Evolutionary conservation across 306 rosid species (phyloP).

Genomic region (Hylodesmum podocarpum): DNA sequence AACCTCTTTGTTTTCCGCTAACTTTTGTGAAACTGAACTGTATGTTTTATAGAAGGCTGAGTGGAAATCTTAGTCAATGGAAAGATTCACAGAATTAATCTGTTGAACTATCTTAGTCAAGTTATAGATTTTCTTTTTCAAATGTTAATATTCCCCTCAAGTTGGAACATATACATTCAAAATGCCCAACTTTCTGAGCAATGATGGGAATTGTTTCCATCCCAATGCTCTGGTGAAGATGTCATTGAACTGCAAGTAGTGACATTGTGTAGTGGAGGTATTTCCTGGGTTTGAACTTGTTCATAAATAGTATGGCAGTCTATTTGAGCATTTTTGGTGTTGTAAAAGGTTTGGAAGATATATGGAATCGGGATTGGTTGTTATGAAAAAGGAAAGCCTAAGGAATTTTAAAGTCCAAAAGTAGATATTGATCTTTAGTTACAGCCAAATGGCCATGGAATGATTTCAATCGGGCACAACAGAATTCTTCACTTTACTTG

Average conservation of each 20-base stretch:
- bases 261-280: neutral
- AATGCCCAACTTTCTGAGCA: neutral
- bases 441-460: neutral
- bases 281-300: neutral
- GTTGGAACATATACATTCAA: neutral
- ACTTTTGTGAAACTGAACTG: neutral
- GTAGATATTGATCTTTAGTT: neutral
- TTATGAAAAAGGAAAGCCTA: neutral
- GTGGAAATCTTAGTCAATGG: neutral
- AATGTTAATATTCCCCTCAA: neutral
- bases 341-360: neutral
- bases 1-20: neutral
- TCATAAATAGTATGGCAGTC: neutral
- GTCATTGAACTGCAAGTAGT: neutral
- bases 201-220: constrained; percentile 4
- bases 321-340: neutral
- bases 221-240: neutral
- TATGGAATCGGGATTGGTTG: neutral
- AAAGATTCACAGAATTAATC: neutral
- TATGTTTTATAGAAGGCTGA: neutral
- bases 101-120: neutral
- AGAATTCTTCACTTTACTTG: too few species aligned
- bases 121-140: neutral
- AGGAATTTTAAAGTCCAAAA: neutral
- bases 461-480: neutral